phyloP scores from a whole-genome alignment of 768 basidiomycete species.

The Lactifluus volemus region DNA sequence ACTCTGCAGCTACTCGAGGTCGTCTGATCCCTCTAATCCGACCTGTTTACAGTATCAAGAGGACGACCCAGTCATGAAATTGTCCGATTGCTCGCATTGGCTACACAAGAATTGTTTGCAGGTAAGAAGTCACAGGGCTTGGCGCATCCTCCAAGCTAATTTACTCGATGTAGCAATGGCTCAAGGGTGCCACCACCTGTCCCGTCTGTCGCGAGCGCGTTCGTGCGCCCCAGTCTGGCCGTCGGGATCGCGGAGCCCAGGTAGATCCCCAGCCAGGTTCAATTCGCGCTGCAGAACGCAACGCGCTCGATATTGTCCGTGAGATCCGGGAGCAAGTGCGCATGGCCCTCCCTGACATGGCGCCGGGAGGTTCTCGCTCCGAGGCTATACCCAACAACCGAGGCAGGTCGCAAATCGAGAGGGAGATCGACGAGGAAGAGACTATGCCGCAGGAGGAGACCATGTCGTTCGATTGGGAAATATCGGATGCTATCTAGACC shows the following conservation, averaged over 20 bases:
- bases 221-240: slow-evolving; percentile 21
- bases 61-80: slow-evolving; percentile 54
- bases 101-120: slow-evolving; percentile 68
- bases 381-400: background rate
- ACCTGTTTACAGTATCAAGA: slow-evolving; percentile 47
- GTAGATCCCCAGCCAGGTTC: background rate
- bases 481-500: slow-evolving; percentile 2
- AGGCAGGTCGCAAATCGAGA: slow-evolving; percentile 1
- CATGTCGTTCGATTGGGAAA: slow-evolving; percentile 10
- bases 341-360: background rate
- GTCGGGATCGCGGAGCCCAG: slow-evolving; percentile 4
- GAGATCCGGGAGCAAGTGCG: slow-evolving; percentile 9
- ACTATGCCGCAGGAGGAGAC: background rate
- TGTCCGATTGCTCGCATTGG: slow-evolving; percentile 71
- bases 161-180: slow-evolving; percentile 55
- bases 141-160: slow-evolving; percentile 4
- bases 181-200: slow-evolving; percentile 65
- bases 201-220: slow-evolving; percentile 72
- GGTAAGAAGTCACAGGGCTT: slow-evolving; percentile 33
- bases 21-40: slow-evolving; percentile 8
- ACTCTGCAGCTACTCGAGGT: background rate
- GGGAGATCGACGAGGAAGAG: slow-evolving; percentile 1
- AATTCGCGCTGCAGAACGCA: slow-evolving; percentile 1
- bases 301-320: background rate
- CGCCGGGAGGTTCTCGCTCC: background rate